Conservation (phyloP, 2,329 filamentous ascomycete species). For the Keithomyces neogunnii region DNA sequence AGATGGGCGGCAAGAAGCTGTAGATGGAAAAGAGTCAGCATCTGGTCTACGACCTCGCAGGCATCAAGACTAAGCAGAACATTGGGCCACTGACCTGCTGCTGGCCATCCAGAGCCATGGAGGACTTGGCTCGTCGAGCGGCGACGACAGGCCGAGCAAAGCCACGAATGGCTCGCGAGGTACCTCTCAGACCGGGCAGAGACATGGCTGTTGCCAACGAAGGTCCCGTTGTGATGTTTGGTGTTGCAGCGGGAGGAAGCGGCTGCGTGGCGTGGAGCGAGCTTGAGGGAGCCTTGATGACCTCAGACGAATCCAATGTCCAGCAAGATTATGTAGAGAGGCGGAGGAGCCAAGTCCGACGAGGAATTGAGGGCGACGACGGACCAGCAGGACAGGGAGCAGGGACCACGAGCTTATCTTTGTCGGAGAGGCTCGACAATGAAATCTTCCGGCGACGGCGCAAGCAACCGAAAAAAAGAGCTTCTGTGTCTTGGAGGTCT, state of each 20-base stretch:
- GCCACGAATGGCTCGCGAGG: slow-evolving; percentile 37
- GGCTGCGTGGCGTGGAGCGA: not conserved
- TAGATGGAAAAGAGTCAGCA: slow-evolving; percentile 8
- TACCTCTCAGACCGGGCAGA: slow-evolving; percentile 37
- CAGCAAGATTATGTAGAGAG: not conserved
- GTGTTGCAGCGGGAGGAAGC: slow-evolving; percentile 3
- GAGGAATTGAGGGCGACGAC: not conserved
- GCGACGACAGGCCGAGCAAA: slow-evolving; percentile 23
- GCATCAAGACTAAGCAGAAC: slow-evolving; percentile 8
- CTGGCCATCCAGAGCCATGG: slow-evolving; percentile 44
- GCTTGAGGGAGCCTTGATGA: slow-evolving; percentile 20
- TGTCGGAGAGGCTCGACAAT: not conserved
- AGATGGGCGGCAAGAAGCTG: slow-evolving; percentile 75
- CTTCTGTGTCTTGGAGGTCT: not conserved
- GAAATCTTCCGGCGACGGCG: not conserved
- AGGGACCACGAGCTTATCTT: slow-evolving; percentile 3
- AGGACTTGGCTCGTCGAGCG: slow-evolving; percentile 34
- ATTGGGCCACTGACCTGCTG: slow-evolving; percentile 40
- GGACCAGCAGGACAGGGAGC: not conserved
- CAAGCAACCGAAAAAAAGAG: not conserved
- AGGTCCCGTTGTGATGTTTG: slow-evolving; percentile 10
- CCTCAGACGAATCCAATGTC: too few species aligned
- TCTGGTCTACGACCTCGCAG: not conserved
- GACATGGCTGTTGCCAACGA: slow-evolving; percentile 31
- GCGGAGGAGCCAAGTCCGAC: not conserved